A percentile compares a stretch with the other conserved stretches of the same genome.
phyloP scores from a whole-genome alignment of 2,329 filamentous ascomycete species.

The Alternaria tenuissima region DNA sequence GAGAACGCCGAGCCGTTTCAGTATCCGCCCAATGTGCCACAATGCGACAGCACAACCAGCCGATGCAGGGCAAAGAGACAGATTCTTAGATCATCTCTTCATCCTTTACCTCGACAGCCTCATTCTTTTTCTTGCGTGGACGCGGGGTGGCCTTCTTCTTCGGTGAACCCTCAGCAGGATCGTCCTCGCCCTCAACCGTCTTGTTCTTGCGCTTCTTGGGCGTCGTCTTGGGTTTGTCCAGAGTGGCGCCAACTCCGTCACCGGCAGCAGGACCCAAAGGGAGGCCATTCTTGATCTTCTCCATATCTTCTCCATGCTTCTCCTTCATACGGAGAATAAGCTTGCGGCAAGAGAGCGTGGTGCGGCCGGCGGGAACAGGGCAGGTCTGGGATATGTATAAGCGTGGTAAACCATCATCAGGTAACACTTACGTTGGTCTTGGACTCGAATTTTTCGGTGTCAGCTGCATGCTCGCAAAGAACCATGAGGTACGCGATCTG shows the following conservation, averaged over 20 bases:
- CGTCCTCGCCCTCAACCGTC: background rate
- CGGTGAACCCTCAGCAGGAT: conserved; percentile 11
- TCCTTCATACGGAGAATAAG: conserved; percentile 35
- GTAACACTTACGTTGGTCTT: conserved; percentile 22
- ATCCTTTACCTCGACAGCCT: conserved; percentile 12
- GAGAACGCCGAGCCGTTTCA: background rate
- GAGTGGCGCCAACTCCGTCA: background rate
- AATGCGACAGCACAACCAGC: background rate
- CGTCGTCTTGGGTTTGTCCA: conserved; percentile 16
- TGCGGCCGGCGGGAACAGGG: conserved; percentile 27
- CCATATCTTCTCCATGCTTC: conserved; percentile 35
- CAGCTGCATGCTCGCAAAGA: conserved; percentile 21
- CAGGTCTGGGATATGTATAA: too few relatives aligned
- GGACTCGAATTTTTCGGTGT: conserved; percentile 26
- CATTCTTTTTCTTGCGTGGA: conserved; percentile 22
- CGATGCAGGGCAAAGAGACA: background rate
- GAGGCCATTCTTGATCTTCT: conserved; percentile 26
- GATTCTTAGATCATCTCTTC: background rate
- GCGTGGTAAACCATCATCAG: too few relatives aligned
- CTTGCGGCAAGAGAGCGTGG: conserved; percentile 35
- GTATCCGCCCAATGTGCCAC: background rate
- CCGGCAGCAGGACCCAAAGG: conserved; percentile 9
- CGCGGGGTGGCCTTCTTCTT: conserved; percentile 25
- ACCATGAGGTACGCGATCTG: conserved; percentile 33
- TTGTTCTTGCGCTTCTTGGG: conserved; percentile 32